phyloP scores from a whole-genome alignment of 495 filamentous ascomycete genomes.

The Aspergillus panamensis region DNA sequence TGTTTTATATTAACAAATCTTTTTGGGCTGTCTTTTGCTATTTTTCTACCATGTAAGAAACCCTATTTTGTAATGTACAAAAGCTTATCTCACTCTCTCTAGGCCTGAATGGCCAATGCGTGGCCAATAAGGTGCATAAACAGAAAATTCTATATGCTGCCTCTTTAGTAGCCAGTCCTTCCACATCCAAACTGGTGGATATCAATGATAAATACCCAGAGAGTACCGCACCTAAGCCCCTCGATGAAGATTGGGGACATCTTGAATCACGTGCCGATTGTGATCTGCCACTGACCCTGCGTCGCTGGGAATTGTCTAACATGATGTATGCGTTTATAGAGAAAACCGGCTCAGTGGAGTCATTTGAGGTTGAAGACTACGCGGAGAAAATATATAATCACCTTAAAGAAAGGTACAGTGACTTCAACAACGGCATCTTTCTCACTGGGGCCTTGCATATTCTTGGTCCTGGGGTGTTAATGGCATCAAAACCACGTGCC shows the following conservation, averaged over 20 bases:
- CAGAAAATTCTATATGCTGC: neutral
- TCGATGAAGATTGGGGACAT: neutral
- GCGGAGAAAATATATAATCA: neutral
- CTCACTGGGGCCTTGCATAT: neutral
- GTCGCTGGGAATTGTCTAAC: neutral
- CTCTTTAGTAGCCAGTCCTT: neutral
- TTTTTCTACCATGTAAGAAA: neutral
- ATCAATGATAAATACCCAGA: neutral
- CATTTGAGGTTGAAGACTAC: neutral
- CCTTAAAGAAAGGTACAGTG: neutral
- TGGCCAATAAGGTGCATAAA: neutral
- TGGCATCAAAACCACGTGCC: neutral
- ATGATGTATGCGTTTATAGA: neutral
- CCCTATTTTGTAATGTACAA: neutral
- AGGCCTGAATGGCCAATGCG: neutral
- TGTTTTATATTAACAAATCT: neutral
- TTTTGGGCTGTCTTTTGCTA: neutral
- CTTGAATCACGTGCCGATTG: neutral
- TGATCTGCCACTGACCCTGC: neutral
- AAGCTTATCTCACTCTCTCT: neutral
- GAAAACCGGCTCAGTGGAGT: neutral
- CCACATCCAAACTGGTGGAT: neutral
- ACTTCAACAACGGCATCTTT: neutral
- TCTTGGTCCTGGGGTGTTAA: neutral
- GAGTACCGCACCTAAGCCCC: neutral